Base-by-base conservation (phyloP, 139 green algal genomes). In the Ulvella scutata region DNA sequence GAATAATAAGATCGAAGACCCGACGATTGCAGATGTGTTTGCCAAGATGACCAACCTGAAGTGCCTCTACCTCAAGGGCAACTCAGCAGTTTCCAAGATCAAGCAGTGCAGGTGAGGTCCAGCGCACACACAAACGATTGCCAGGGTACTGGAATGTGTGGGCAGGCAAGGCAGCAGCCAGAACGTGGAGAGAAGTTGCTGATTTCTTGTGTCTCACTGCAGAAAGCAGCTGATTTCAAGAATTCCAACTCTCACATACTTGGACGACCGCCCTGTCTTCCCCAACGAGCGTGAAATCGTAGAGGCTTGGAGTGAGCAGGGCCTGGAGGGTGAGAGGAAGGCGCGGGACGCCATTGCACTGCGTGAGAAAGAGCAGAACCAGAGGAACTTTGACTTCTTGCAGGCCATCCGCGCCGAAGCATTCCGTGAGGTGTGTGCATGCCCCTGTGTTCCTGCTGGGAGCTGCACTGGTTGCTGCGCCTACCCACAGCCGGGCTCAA, bases 31-130 rank as follows among this genome's bases (percentile, higher is more conserved):
- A 23, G 81, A 86, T 28, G 72, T 87, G 9, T 77, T 86, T 6
- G 74, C 80, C 62, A 78, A 83, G 43, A 20, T 97, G 73, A 86
- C 87, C 0, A 44, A 88, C 17, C 80, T 97, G 76, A 83, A 81
- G 4, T 94, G 90, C 84, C 80, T 97, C 10, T 97, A 97, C 84
- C 79, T 97, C 17, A 88, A 87, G 9, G 91, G 89, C 74, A 96
- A 96, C 80, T 85, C 87, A 2, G 72, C 93, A 6, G 88, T 96
- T 7, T 84, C 75, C 31, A 82, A 77, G 38, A 86, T 91, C 29
- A 79, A 77, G 37, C 87, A 90, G 77, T 97, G 96, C 80, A 67
- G 51, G 51, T 67, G 17, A 31, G n/a, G 37, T 38, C 17, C n/a
- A n/a, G n/a, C n/a, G n/a, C n/a, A n/a, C n/a, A n/a, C n/a, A n/a